Percentiles rank a stretch among this genome's conserved stretches.
These are phyloP conservation scores for Syzygium aqueum DNA, from an alignment of 345 rosid species.

Conservation along the genomic window DNA sequence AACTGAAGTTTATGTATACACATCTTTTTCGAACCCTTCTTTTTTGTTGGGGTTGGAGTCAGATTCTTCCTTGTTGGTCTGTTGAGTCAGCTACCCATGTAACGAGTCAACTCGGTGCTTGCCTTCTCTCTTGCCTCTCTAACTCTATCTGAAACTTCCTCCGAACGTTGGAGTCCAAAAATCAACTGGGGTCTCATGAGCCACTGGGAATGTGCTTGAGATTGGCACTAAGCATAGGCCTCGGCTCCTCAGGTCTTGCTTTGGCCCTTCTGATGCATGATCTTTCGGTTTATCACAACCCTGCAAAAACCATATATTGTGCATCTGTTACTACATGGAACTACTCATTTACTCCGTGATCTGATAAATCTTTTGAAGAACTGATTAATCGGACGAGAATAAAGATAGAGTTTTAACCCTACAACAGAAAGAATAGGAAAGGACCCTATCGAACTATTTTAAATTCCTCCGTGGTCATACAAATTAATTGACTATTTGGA, in stretches of 20 bases:
- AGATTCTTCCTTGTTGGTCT: not conserved
- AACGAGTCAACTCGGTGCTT: not conserved
- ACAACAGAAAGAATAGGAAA: not conserved
- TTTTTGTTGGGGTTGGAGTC: not conserved
- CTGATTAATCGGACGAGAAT: not conserved
- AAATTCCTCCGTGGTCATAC: not conserved
- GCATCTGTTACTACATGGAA: not conserved
- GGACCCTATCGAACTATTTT: not conserved
- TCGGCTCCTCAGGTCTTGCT: constrained; percentile 62
- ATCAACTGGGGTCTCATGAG: constrained; percentile 51
- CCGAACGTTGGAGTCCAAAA: constrained; percentile 81
- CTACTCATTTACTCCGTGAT: not conserved
- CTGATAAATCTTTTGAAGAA: not conserved
- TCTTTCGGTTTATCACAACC: constrained; percentile 24
- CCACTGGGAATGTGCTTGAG: constrained; percentile 68
- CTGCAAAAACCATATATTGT: constrained; percentile 11
- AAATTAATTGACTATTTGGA: not conserved
- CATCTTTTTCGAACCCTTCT: not conserved
- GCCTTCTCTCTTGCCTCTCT: not conserved
- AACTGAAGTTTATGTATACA: not conserved
- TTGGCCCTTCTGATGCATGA: constrained; percentile 14
- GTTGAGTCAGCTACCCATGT: not conserved
- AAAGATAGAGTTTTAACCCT: not conserved
- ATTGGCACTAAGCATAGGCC: constrained; percentile 84
- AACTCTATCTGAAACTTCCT: constrained; percentile 38